Evolutionary conservation across 306 rosid genomes (phyloP), one percentile per base, ranked within the genome.

Genomic region (Corylus americana): DNA sequence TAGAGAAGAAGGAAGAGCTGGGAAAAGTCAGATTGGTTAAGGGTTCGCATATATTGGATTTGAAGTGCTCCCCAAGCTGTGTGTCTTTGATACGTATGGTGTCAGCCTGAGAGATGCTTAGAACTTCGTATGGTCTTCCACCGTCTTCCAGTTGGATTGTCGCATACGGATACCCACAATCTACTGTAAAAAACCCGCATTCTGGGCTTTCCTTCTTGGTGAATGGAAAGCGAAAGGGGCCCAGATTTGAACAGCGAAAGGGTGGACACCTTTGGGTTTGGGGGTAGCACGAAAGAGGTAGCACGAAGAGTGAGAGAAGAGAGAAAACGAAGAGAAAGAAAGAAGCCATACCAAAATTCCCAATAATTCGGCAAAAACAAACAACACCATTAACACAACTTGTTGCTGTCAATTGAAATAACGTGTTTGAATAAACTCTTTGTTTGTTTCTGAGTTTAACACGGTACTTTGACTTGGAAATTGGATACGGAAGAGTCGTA

Each of bases 1-100:
- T 54, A 74, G 81, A 80, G 22, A 74, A 18, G 44, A 61, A 31
- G 16, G 85, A 47, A 68, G 25, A 14, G 25, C 54, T 13, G 18
- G 69, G 68, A 44, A 55, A 53, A 55, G 55, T 58, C 8, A 13
- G 39, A 69, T 51, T 69, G 12, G 49, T 17, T 16, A 66, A 8
- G 49, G 5, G 37, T 16, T 37, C 71, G 5, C 71, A 66, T 7
- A 1, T 35, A 9, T 4, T 3, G 25, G 25, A 1, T 14, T 7
- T 8, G 25, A 37, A 62, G n/a, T 25, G 6, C 17, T 62, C 17
- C 8, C 4, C 5, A 62, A 62, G 16, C 42, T 1, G 11, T 17
- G 0, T 25, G 25, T 66, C 50, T 22, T 2, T 17, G 6, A 66
- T 9, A 8, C 12, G 0, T 17, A 37, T 7, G 68, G 31, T 0